Evolutionary conservation across 768 basidiomycete genomes (phyloP).

Genomic region (Lyophyllum shimeji): DNA sequence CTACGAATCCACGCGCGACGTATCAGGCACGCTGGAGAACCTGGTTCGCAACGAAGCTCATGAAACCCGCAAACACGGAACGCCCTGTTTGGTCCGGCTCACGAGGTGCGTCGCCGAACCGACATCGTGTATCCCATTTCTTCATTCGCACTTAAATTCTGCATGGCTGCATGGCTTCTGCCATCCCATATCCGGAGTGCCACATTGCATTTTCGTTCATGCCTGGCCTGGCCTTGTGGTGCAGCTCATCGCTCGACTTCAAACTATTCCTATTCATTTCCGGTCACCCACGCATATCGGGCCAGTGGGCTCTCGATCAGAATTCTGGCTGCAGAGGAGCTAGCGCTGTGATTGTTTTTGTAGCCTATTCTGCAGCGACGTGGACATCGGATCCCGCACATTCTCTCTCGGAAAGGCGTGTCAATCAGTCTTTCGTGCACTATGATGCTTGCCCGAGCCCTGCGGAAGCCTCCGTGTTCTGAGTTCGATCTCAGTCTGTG

Average conservation of each 20-base stretch:
- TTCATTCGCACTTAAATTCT: neutral
- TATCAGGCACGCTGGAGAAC: constrained; percentile 57
- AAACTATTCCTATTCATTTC: neutral
- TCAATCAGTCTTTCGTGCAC: neutral
- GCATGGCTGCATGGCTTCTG: neutral
- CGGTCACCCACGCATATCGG: neutral
- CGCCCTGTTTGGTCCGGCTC: constrained; percentile 62
- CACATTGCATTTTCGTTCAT: neutral
- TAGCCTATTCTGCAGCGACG: neutral
- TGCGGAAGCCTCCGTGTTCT: neutral
- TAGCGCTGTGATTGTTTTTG: neutral
- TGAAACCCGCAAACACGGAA: constrained; percentile 47
- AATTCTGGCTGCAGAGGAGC: too few species aligned
- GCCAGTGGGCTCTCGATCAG: too few species aligned
- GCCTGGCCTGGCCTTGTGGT: neutral
- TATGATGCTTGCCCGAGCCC: neutral
- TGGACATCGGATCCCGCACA: neutral
- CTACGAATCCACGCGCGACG: constrained; percentile 40
- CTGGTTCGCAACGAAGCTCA: constrained; percentile 53
- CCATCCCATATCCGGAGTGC: too few species aligned
- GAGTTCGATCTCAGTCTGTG: neutral
- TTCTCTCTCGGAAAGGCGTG: neutral
- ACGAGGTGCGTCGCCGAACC: constrained; percentile 46
- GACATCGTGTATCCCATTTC: neutral
- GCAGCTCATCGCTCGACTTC: neutral